phyloP scores from a whole-genome alignment of 2,329 filamentous ascomycete species.

The Cercospora brassicicola region DNA sequence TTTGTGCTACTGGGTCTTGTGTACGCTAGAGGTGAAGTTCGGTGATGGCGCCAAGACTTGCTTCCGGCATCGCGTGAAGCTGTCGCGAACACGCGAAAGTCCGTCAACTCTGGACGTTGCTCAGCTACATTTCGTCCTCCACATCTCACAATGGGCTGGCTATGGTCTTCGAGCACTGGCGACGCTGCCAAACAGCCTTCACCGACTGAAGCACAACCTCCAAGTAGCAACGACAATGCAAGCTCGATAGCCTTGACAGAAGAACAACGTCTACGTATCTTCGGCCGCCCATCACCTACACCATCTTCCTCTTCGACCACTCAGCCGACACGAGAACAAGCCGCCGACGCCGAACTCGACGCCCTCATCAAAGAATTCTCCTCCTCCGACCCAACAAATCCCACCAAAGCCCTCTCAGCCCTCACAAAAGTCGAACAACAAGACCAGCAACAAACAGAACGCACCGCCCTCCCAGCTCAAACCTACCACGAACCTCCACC shows the following conservation, averaged over 20 bases:
- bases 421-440: conserved; percentile 28
- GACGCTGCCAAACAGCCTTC: neutral
- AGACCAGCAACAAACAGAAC: neutral
- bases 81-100: neutral
- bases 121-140: neutral
- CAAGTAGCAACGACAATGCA: neutral
- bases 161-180: conserved; percentile 29
- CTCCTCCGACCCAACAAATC: conserved; percentile 26
- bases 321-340: conserved; percentile 43
- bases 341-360: conserved; percentile 57
- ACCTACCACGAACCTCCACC: conserved; percentile 20
- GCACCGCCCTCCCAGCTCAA: conserved; percentile 7
- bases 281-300: conserved; percentile 28
- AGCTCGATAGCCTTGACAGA: conserved; percentile 30
- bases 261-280: conserved; percentile 36
- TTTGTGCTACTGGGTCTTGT: neutral
- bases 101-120: neutral
- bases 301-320: conserved; percentile 23
- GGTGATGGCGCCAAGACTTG: neutral
- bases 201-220: neutral
- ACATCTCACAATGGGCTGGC: conserved; percentile 32
- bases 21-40: neutral
- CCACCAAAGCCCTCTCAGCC: conserved; percentile 19
- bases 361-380: conserved; percentile 53
- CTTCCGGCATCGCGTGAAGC: neutral